Conservation (phyloP, 2,329 filamentous ascomycete species). For the Aspergillus vadensis region DNA sequence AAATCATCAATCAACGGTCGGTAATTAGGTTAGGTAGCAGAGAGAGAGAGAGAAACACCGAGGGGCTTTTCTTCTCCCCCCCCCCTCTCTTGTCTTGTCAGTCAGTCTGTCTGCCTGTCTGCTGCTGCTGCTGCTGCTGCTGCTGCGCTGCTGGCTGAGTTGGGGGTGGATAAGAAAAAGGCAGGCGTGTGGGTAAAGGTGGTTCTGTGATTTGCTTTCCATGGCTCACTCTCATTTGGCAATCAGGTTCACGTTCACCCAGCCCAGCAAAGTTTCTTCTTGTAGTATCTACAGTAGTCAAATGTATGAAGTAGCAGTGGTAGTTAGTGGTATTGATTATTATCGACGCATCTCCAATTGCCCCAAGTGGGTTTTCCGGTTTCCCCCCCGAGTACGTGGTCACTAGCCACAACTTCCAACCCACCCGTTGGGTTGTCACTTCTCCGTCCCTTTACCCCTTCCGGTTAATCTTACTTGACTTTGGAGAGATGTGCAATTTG, state of each 20-base stretch:
- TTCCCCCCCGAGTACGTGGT: conserved; percentile 4
- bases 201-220: not conserved
- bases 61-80: not conserved
- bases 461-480: not conserved
- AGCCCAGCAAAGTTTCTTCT: not conserved
- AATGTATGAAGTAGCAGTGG: too few species aligned
- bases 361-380: not conserved
- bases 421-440: conserved; percentile 9
- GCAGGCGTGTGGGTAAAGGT: not conserved
- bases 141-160: conserved; percentile 1
- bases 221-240: conserved; percentile 1
- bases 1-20: not conserved
- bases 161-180: not conserved
- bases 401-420: conserved; percentile 19
- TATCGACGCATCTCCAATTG: not conserved
- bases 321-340: too few species aligned
- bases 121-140: not conserved
- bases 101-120: too few species aligned
- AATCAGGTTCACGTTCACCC: conserved; percentile 3
- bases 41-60: not conserved
- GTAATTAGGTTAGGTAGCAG: not conserved
- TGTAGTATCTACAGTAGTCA: not conserved
- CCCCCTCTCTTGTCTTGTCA: too few species aligned
- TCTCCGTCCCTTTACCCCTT: not conserved
- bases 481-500: not conserved